Evolutionary conservation across 2,329 filamentous ascomycete genomes (phyloP).

Genomic region (Chrysoporthe cubensis): DNA sequence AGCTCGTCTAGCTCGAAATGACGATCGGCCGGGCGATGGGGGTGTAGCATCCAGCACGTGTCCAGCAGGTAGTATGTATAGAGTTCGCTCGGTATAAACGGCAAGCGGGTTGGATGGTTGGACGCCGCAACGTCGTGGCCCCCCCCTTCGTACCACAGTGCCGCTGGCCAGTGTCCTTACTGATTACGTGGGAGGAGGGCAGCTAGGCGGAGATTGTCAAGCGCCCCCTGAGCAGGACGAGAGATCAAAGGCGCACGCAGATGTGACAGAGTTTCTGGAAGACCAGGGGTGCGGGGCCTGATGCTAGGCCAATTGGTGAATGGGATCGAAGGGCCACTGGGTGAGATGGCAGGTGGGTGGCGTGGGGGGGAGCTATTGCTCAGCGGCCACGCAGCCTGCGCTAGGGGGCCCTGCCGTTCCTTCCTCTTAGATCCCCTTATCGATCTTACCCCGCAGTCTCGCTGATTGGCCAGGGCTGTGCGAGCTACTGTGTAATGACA

Average conservation of each 20-base stretch:
- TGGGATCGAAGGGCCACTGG: background rate
- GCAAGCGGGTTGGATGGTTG: background rate
- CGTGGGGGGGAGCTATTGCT: background rate
- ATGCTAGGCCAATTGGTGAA: background rate
- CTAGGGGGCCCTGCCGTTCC: conserved; percentile 2
- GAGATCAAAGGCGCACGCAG: background rate
- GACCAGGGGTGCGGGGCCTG: background rate
- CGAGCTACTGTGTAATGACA: background rate
- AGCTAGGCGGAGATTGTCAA: background rate
- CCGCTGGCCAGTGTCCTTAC: background rate
- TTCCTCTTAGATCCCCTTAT: conserved; percentile 12
- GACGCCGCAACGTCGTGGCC: background rate
- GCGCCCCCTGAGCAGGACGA: too few relatives aligned
- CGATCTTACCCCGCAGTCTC: conserved; percentile 24
- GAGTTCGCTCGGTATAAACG: background rate
- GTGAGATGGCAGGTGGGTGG: background rate
- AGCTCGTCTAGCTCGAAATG: background rate
- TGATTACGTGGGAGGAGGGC: conserved; percentile 3
- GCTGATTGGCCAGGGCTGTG: conserved; percentile 16
- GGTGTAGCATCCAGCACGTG: background rate
- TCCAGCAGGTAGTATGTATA: background rate
- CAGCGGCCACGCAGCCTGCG: background rate
- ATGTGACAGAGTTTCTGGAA: background rate
- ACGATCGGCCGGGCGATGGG: conserved; percentile 4
- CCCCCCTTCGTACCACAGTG: background rate